Evolutionary conservation across 2,329 filamentous ascomycete genomes (phyloP), one percentile per base, ranked within the genome.

Genomic region (Iodosphaeria phyllophila): DNA sequence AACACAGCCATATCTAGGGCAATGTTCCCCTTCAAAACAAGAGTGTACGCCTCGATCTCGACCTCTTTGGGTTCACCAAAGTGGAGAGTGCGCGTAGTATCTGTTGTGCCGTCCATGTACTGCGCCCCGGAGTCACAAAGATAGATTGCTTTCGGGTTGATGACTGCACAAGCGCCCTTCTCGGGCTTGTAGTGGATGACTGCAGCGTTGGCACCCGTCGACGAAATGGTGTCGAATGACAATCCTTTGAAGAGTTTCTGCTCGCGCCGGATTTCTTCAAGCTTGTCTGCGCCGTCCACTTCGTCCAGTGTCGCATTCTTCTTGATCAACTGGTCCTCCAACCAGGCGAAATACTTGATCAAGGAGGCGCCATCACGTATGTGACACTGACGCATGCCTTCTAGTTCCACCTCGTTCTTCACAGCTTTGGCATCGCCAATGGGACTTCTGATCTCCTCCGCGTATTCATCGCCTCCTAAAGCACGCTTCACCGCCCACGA

Each of bases 61-160:
- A 77, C 75, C 4, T 72, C 68, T 0, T 76, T 79, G 1, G 89
- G 89, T 14, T 71, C 64, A 23, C 82, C 80, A 44, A 95, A 95
- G 43, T 98, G 89, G 19, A 92, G 57, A 1, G 89, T 98, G 20
- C 89, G 66, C 5, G 89, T 98, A 1, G 82, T 92, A 43, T 98
- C 89, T 0, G 89, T 98, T 1, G 89, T 98, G 28, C 89, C 89
- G 46, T 98, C 89, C 3, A 77, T 60, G 41, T 86, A 98, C 48
- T 98, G 89, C n/a, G 79, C 89, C 13, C 89, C 89, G 13, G 89
- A 95, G 49, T 98, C 89, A 46, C 89, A 98, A 3, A 98, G 68
- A 42, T 98, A 98, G 30, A 98, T 70, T 9, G 74, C 72, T 5
- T 71, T 69, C 0, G 82, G 80, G 36, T 98, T 82, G 37, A 98